Evolutionary conservation across 2,329 filamentous ascomycete genomes (phyloP), one percentile per base, ranked within the genome.

Genomic region (Colletotrichum karsti): DNA sequence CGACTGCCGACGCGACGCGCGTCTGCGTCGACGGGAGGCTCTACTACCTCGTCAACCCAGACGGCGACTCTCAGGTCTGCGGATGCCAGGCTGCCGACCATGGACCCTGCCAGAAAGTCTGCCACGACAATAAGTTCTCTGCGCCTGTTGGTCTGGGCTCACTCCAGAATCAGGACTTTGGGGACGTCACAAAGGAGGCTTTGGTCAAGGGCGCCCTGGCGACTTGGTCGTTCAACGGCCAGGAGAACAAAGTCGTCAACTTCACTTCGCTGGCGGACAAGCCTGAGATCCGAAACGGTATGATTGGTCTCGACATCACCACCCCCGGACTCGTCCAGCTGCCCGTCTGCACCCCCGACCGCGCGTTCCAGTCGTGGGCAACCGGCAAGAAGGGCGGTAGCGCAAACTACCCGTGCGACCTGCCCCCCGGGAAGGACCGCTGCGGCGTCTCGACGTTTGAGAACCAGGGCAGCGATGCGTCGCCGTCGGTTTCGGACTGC

Each of bases 261-360:
- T 12, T 37, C 15, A 37, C 33, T 12, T 13, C 10, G 15, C 10
- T 37, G 33, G 79, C 50, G 26, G 18, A 20, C 3, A 54, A 35
- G 26, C 3, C 50, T n/a, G n/a, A n/a, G 26, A 54, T 28, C 39
- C 41, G 39, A 33, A 22, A 26, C 2, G 28, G 48, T 26, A 72
- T 81, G 13, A 15, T 74, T 26, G 75, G 80, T 62, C 60, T 81
- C 42, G 22, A 55, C 35, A 24, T 39, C 30, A 78, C 75, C 6
- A 78, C 75, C 0, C 76, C 79, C 1, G 80, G 80, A 2, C 77
- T 76, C 63, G 73, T 82, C 42, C 74, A 72, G 7, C 73, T 82
- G 1, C 81, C 80, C 39, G 78, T 83, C 15, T 82, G 80, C 73
- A 76, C 73, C 57, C 67, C 76, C 30, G 73, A 77, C 8, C 69